phyloP scores from a whole-genome alignment of 768 basidiomycete genomes.

The Lenzites betulinus region DNA sequence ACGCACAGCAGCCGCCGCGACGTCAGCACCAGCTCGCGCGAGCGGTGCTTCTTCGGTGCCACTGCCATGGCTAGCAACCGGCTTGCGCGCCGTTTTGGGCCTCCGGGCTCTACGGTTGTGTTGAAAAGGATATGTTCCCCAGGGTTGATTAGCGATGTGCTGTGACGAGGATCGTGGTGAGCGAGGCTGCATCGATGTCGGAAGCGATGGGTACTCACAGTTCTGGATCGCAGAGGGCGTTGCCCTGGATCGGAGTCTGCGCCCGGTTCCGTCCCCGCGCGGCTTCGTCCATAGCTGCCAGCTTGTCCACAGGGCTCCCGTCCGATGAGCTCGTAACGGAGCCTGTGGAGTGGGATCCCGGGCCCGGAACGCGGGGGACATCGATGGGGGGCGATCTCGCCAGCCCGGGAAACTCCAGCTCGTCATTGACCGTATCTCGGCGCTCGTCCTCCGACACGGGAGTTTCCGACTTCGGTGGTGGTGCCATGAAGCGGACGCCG shows the following conservation, averaged over 20 bases:
- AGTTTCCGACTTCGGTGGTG: conserved; percentile 15
- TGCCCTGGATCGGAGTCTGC: conserved; percentile 56
- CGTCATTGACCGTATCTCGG: conserved; percentile 19
- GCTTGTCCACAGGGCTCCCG: conserved; percentile 46
- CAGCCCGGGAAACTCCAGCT: conserved; percentile 19
- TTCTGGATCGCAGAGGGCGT: conserved; percentile 42
- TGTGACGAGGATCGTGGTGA: conserved; percentile 17
- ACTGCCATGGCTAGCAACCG: conserved; percentile 54
- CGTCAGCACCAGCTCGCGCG: conserved; percentile 58
- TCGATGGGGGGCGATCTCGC: conserved; percentile 28
- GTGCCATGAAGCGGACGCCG: conserved; percentile 28
- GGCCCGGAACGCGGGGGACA: conserved; percentile 28
- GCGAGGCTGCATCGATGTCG: neutral
- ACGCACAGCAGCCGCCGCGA: conserved; percentile 57
- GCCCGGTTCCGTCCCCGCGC: conserved; percentile 55
- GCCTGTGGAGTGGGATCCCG: conserved; percentile 36
- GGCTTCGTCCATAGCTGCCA: conserved; percentile 37
- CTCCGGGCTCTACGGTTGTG: conserved; percentile 55
- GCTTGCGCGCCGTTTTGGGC: conserved; percentile 58
- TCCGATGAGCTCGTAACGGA: conserved; percentile 52
- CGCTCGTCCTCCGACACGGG: conserved; percentile 24
- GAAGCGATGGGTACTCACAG: conserved; percentile 40
- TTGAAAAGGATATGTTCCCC: conserved; percentile 53
- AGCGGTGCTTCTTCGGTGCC: conserved; percentile 47
- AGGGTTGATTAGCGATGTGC: conserved; percentile 41